Conservation (phyloP, 345 rosid species). For the Orychophragmus violaceus region DNA sequence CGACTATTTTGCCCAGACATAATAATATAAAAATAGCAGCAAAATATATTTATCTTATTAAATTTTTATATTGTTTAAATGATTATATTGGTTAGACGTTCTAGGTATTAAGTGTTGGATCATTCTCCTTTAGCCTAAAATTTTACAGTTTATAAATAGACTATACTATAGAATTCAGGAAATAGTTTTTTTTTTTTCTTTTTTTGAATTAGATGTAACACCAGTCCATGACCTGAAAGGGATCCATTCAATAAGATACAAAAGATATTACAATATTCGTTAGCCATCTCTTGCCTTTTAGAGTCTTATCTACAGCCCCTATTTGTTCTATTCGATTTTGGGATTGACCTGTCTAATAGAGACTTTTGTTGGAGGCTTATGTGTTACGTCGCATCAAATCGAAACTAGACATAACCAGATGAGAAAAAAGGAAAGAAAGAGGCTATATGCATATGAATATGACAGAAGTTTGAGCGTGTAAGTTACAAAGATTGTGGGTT, state of each 20-base stretch:
- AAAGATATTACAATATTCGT: neutral
- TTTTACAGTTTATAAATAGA: neutral
- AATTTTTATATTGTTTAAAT: too few species aligned
- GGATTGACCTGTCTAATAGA: neutral
- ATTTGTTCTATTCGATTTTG: neutral
- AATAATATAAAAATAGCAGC: too few species aligned
- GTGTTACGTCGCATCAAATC: slow-evolving; percentile 24
- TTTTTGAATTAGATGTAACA: neutral
- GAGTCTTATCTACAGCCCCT: slow-evolving; percentile 1
- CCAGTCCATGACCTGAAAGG: neutral
- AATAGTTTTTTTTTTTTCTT: neutral
- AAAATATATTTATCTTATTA: too few species aligned
- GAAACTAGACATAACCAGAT: slow-evolving; percentile 11
- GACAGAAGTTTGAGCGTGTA: slow-evolving; percentile 24
- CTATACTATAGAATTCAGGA: neutral
- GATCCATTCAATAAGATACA: neutral
- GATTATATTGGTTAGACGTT: too few species aligned
- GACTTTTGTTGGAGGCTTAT: slow-evolving; percentile 16
- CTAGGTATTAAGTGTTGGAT: too few species aligned
- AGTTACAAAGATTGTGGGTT: slow-evolving; percentile 31
- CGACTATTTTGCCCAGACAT: too few species aligned
- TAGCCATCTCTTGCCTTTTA: slow-evolving; percentile 5
- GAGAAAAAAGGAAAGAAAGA: slow-evolving; percentile 13
- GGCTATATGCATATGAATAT: slow-evolving; percentile 18
- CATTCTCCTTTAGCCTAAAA: too few species aligned